Percentiles rank a stretch among this genome's conserved stretches.
phyloP scores from a whole-genome alignment of 495 filamentous ascomycete species.

The Amniculicola lignicola region DNA sequence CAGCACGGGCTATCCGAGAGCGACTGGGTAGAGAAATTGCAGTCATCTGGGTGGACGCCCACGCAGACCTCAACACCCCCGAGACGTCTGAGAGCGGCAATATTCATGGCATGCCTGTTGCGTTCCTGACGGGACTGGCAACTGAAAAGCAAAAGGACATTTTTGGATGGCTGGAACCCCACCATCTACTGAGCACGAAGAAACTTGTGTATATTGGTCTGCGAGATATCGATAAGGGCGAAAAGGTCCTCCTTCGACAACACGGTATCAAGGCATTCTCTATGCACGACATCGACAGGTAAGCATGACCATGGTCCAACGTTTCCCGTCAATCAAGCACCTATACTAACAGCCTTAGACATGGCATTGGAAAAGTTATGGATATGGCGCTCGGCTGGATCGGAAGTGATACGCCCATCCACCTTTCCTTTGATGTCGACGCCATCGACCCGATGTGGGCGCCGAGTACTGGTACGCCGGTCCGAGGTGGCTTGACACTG shows the following conservation, averaged over 20 bases:
- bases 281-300: conserved; percentile 97
- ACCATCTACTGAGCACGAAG: conserved; percentile 62
- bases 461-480: conserved; percentile 91
- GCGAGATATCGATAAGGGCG: conserved; percentile 83
- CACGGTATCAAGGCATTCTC: conserved; percentile 92
- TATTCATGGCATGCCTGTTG: conserved; percentile 97
- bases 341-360: no score
- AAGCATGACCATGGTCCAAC: no score
- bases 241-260: conserved; percentile 85
- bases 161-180: conserved; percentile 82
- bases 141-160: conserved; percentile 64
- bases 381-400: conserved; percentile 97
- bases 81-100: conserved; percentile 88
- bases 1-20: conserved; percentile 79
- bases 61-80: conserved; percentile 95
- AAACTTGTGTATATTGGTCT: conserved; percentile 98
- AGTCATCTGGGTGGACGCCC: conserved; percentile 98
- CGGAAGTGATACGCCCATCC: conserved; percentile 88
- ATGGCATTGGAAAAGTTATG: conserved; percentile 94
- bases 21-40: conserved; percentile 75
- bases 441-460: conserved; percentile 95
- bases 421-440: conserved; percentile 96
- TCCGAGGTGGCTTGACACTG: conserved; percentile 91
- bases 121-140: conserved; percentile 83
- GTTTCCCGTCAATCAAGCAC: no score